These are phyloP conservation scores for Lizanozyma gosingica DNA, from an alignment of 1,139 yeast species.

Conservation along the genomic window DNA sequence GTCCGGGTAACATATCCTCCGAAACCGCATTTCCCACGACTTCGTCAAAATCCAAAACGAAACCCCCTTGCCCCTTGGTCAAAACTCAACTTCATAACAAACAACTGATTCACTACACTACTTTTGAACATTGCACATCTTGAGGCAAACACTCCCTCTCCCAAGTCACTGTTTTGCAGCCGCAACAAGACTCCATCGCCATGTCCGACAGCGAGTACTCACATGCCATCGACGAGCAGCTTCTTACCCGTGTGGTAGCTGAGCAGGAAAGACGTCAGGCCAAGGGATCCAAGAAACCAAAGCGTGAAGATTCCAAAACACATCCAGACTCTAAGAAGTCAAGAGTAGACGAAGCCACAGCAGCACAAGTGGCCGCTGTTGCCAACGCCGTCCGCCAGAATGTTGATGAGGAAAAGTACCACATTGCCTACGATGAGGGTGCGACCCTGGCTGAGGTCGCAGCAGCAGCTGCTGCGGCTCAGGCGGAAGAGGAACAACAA, in stretches of 20 bases:
- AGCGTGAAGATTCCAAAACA: not conserved
- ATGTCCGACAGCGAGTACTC: not conserved
- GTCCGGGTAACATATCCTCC: not conserved
- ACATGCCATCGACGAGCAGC: not conserved
- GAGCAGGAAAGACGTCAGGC: not conserved
- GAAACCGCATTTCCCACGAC: not conserved
- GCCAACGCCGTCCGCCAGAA: not conserved
- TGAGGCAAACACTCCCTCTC: not conserved
- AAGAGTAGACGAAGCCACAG: not conserved
- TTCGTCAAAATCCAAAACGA: not conserved
- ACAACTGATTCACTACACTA: not conserved
- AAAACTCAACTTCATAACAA: not conserved
- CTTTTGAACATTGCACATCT: not conserved
- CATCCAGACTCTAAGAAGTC: not conserved
- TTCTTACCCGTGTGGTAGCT: not conserved
- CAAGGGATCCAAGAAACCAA: not conserved
- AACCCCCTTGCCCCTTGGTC: not conserved
- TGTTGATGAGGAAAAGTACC: not conserved
- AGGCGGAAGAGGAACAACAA: constrained; percentile 4
- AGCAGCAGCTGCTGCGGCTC: constrained; percentile 1
- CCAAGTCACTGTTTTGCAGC: not conserved
- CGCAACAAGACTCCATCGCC: too few species aligned
- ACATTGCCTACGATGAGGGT: not conserved
- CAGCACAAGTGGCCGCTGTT: not conserved
- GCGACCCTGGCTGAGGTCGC: not conserved